These are phyloP conservation scores for Sugiyamaella pinicola DNA, from an alignment of 1,139 yeast species.

Conservation along the genomic window DNA sequence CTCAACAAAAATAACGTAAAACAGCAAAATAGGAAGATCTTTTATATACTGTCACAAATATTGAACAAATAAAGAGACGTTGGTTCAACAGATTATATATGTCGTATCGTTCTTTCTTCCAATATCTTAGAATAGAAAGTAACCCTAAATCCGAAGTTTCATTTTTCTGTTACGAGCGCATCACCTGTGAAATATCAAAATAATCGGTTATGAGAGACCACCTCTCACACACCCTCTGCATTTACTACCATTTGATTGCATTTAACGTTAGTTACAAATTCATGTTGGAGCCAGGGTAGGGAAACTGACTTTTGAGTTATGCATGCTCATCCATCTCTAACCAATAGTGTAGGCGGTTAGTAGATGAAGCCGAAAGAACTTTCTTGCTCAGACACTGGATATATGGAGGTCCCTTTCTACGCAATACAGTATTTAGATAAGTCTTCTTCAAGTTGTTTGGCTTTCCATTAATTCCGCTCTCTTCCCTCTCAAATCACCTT, in stretches of 20 bases:
- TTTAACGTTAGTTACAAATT: background rate
- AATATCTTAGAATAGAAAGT: background rate
- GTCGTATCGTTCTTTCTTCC: background rate
- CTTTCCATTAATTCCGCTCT: too few species aligned
- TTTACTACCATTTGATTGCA: conserved; percentile 3
- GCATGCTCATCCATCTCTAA: background rate
- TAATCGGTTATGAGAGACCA: background rate
- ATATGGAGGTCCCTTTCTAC: too few species aligned
- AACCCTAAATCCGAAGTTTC: conserved; percentile 8
- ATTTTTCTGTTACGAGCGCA: background rate
- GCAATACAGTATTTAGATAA: too few species aligned
- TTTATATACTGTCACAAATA: too few species aligned
- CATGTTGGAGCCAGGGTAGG: conserved; percentile 17
- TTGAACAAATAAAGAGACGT: background rate
- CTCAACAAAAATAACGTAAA: background rate
- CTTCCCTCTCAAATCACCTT: too few species aligned
- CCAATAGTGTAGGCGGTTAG: too few species aligned
- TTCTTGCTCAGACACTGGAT: too few species aligned
- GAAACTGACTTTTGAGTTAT: background rate
- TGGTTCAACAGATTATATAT: background rate
- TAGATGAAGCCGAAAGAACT: too few species aligned
- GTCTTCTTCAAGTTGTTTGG: too few species aligned
- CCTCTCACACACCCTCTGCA: background rate
- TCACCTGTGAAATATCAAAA: background rate
- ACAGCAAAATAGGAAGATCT: too few species aligned